These are phyloP conservation scores for Spathaspora gorwiae DNA, from an alignment of 805 yeast genomes.

Conservation along the genomic window DNA sequence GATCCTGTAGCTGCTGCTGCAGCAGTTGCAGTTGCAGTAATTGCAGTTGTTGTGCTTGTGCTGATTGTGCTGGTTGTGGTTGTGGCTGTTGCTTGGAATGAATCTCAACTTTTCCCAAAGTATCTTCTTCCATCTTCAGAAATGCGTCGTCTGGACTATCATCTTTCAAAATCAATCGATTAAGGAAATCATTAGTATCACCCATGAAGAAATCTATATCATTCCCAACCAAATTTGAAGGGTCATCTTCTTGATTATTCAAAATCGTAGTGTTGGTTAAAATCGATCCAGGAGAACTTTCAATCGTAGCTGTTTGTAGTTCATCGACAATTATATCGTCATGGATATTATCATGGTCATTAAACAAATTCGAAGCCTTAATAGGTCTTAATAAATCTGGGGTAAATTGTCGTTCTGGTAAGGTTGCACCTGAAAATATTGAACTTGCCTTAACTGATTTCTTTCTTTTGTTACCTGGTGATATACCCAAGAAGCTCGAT, in stretches of 20 bases:
- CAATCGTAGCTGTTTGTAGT: conserved; percentile 8
- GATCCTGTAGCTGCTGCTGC: conserved; percentile 1
- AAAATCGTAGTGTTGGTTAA: not conserved
- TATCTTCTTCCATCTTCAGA: conserved; percentile 2
- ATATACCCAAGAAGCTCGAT: not conserved
- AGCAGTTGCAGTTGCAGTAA: not conserved
- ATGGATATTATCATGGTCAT: conserved; percentile 1
- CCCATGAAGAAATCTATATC: conserved; percentile 8
- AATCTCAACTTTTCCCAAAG: conserved; percentile 6
- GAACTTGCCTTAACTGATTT: not conserved
- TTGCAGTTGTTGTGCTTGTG: not conserved
- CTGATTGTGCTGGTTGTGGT: not conserved
- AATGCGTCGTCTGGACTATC: not conserved
- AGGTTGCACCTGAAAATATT: not conserved
- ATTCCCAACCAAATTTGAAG: not conserved
- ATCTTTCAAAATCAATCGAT: conserved; percentile 5
- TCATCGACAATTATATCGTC: conserved; percentile 5
- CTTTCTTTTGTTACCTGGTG: not conserved
- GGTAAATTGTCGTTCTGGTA: conserved; percentile 1
- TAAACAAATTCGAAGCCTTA: conserved; percentile 7
- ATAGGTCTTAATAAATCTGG: conserved; percentile 12
- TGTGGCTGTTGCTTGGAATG: not conserved
- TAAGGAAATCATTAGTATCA: conserved; percentile 8
- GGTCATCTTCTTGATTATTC: not conserved
- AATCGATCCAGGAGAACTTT: conserved; percentile 5